Conservation (phyloP, 345 rosid species). For the Arabis alpina region DNA sequence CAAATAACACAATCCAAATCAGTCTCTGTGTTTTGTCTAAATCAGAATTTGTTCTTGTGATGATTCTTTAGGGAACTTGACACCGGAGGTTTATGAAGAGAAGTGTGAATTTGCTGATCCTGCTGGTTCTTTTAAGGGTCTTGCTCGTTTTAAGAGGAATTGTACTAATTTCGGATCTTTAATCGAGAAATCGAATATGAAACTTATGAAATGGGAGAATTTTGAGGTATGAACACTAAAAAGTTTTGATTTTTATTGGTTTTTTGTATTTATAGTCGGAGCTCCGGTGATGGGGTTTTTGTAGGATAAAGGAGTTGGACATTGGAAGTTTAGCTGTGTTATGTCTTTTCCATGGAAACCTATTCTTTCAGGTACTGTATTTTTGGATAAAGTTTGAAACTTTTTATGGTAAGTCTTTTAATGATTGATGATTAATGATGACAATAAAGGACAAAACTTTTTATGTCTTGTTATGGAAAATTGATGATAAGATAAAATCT, state of each 20-base stretch:
- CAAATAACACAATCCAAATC: background rate
- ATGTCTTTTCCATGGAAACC: slow-evolving; percentile 99
- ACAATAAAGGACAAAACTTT: background rate
- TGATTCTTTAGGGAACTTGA: slow-evolving; percentile 62
- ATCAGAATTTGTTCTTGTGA: too few relatives aligned
- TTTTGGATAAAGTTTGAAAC: slow-evolving; percentile 33
- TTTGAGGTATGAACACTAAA: slow-evolving; percentile 55
- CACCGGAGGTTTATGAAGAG: slow-evolving; percentile 79
- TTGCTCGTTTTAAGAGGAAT: slow-evolving; percentile 84
- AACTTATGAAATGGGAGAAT: slow-evolving; percentile 89
- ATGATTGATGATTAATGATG: slow-evolving; percentile 10
- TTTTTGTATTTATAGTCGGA: background rate
- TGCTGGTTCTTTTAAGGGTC: slow-evolving; percentile 94
- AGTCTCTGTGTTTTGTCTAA: background rate
- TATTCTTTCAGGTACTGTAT: slow-evolving; percentile 73
- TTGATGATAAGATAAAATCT: background rate
- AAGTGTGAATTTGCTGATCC: slow-evolving; percentile 97
- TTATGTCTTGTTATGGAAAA: slow-evolving; percentile 2
- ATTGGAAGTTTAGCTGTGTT: slow-evolving; percentile 88
- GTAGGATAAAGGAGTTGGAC: slow-evolving; percentile 90
- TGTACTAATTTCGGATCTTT: slow-evolving; percentile 87
- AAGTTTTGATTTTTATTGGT: background rate
- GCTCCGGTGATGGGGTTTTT: slow-evolving; percentile 19
- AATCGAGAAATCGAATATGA: slow-evolving; percentile 81
- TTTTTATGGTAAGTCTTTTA: slow-evolving; percentile 2